Conservation (phyloP, 352 stramenopile genomes). For the Pythium sukuiense region DNA sequence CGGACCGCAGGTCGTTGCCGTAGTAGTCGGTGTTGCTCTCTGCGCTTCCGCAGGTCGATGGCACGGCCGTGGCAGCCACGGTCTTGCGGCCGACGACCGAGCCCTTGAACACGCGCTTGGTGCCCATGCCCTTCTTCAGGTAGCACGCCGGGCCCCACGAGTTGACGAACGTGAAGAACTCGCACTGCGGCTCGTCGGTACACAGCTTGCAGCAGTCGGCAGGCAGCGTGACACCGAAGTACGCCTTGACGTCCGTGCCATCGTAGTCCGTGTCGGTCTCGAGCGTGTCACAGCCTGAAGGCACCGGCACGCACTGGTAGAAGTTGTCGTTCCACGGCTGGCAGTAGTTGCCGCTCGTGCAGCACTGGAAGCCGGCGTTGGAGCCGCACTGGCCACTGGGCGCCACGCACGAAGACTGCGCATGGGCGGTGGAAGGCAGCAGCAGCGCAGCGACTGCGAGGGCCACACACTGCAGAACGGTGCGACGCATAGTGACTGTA, state of each 20-base stretch:
- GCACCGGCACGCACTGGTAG: constrained; percentile 15
- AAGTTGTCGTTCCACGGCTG: constrained; percentile 13
- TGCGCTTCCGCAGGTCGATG: constrained; percentile 34
- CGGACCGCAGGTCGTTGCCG: constrained; percentile 10
- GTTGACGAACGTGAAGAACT: constrained; percentile 59
- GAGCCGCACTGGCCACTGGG: constrained; percentile 1
- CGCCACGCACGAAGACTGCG: constrained; percentile 13
- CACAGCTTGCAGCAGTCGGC: constrained; percentile 46
- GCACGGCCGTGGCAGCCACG: constrained; percentile 31
- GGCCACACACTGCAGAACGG: not conserved
- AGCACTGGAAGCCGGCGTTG: constrained; percentile 15
- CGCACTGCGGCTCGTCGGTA: constrained; percentile 34
- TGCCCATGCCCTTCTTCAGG: too few species aligned
- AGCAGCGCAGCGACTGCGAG: not conserved
- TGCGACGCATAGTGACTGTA: not conserved
- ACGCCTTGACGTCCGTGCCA: not conserved
- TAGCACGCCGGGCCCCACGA: constrained; percentile 46
- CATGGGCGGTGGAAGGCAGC: not conserved
- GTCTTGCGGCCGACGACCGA: constrained; percentile 22
- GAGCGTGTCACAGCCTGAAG: constrained; percentile 11
- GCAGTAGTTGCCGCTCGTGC: constrained; percentile 15
- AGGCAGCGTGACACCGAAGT: not conserved
- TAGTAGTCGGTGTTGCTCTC: constrained; percentile 52
- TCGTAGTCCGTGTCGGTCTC: constrained; percentile 21
- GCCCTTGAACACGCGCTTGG: constrained; percentile 27